phyloP scores from a whole-genome alignment of 2,329 filamentous ascomycete species.

The Sporothrix brunneoviolacea region DNA sequence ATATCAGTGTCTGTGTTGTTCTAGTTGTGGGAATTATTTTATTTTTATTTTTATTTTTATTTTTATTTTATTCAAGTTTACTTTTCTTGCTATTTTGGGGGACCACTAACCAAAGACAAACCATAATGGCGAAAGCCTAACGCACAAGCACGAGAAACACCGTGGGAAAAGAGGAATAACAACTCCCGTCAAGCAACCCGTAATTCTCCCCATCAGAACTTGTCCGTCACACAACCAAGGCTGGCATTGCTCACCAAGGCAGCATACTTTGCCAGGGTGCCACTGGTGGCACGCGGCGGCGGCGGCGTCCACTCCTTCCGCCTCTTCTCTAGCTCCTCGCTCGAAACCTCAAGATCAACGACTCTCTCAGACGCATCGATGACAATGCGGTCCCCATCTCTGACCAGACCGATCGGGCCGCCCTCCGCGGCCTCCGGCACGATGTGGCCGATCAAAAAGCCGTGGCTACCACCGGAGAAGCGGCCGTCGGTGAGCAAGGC shows the following conservation, averaged over 20 bases:
- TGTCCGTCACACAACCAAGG: constrained; percentile 52
- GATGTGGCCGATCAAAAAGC: constrained; percentile 82
- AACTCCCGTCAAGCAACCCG: no score
- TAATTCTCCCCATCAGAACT: neutral
- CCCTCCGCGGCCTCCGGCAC: constrained; percentile 82
- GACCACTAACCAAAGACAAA: no score
- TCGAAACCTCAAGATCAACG: constrained; percentile 60
- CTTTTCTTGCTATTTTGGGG: no score
- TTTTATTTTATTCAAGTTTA: no score
- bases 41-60: no score
- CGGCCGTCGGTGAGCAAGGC: constrained; percentile 69
- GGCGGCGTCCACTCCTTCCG: constrained; percentile 57
- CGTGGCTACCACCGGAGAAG: constrained; percentile 76
- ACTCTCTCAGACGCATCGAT: constrained; percentile 73
- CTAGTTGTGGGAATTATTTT: no score
- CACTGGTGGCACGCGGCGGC: constrained; percentile 49
- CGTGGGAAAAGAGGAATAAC: no score
- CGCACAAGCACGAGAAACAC: neutral
- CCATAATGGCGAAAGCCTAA: neutral
- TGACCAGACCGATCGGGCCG: constrained; percentile 76
- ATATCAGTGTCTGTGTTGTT: no score
- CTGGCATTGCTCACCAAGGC: constrained; percentile 51
- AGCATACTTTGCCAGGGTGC: constrained; percentile 67
- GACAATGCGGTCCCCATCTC: constrained; percentile 71
- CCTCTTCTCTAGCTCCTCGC: constrained; percentile 56